Conservation (phyloP, 176 grass and related monocot genomes). For the Cocos nucifera region DNA sequence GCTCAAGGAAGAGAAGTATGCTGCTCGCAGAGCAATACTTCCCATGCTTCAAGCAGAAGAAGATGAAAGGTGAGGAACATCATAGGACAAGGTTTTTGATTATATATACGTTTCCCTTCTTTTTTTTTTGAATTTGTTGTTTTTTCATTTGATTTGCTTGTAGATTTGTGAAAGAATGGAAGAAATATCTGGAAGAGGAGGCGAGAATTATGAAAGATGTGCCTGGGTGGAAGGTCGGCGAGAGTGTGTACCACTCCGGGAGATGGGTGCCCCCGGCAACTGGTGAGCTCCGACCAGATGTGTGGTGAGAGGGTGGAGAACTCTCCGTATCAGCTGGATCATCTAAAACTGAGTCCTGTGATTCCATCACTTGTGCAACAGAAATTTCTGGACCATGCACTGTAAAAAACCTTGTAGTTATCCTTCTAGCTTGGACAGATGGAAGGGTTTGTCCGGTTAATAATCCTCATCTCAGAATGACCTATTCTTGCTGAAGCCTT, state of each 20-base stretch:
- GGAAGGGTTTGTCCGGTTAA: no score
- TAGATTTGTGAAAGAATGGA: constrained; percentile 99
- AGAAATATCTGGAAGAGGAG: constrained; percentile 82
- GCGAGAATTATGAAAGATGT: constrained; percentile 90
- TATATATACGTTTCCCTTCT: no score
- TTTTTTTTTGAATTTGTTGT: neutral
- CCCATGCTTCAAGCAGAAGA: constrained; percentile 98
- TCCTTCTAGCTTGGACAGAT: no score
- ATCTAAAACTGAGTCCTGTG: no score
- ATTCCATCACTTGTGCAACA: no score
- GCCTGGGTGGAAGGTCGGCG: constrained; percentile 93
- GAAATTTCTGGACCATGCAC: no score
- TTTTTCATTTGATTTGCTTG: neutral
- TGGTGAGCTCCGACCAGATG: constrained; percentile 83
- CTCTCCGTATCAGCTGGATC: no score
- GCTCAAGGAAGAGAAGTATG: constrained; percentile 96
- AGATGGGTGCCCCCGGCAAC: constrained; percentile 93
- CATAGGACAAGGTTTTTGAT: no score
- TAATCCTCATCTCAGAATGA: no score
- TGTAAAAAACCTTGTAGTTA: no score
- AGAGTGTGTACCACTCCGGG: constrained; percentile 81
- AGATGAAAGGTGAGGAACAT: constrained; percentile 64
- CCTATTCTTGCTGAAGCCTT: no score
- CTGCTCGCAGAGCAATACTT: constrained; percentile 79
- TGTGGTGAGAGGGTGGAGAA: constrained; percentile 41